Evolutionary conservation across 2,329 filamentous ascomycete species (phyloP).

Genomic region (Apiospora hydei): DNA sequence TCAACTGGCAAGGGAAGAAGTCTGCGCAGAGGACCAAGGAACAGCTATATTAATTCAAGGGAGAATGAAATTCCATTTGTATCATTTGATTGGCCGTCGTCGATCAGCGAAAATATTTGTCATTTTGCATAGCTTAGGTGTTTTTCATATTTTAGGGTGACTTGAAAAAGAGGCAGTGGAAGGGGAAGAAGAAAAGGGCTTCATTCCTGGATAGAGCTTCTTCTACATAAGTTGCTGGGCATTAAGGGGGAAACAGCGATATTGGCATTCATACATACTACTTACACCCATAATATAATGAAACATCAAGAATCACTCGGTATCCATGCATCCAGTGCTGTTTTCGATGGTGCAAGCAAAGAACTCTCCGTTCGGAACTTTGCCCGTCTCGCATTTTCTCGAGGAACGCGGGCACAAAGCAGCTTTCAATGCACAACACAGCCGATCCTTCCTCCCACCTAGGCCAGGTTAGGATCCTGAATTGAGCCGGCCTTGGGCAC

Average conservation of each 20-base stretch:
- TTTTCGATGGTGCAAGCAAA: neutral
- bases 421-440: neutral
- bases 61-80: neutral
- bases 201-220: constrained; percentile 1
- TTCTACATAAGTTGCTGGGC: neutral
- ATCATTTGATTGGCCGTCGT: neutral
- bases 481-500: constrained; percentile 68
- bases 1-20: constrained; percentile 53
- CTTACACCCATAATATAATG: constrained; percentile 16
- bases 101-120: neutral
- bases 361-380: neutral
- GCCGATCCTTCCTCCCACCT: constrained; percentile 23
- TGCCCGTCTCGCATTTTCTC: neutral
- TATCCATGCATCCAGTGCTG: neutral
- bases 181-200: neutral
- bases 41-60: neutral
- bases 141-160: neutral
- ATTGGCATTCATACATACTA: constrained; percentile 15
- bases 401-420: neutral
- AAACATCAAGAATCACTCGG: neutral
- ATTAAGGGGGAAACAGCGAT: neutral
- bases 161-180: neutral
- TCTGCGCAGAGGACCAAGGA: constrained; percentile 11
- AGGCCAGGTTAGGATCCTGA: constrained; percentile 63
- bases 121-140: constrained; percentile 5